Conservation (phyloP, 768 basidiomycete species). For the Boletus barrowsii region DNA sequence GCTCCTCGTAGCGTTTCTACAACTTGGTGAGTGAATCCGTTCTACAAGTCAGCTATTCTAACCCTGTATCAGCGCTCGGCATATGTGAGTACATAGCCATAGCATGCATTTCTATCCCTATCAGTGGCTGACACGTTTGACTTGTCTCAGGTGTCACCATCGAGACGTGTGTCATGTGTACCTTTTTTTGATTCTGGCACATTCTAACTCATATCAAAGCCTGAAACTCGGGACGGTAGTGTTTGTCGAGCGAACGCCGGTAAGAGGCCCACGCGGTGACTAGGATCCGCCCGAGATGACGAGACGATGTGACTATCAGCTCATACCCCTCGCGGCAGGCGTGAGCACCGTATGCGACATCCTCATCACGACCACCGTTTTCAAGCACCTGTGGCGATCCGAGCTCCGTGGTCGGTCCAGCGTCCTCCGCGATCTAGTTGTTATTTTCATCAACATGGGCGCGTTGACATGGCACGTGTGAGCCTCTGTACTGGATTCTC, state of each 20-base stretch:
- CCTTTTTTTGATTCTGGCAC: too few species aligned
- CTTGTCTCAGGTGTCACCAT: neutral
- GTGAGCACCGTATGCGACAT: slow-evolving; percentile 12
- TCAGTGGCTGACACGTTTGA: neutral
- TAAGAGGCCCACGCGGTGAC: neutral
- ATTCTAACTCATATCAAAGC: slow-evolving; percentile 2
- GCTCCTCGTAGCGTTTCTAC: neutral
- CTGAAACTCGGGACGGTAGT: neutral
- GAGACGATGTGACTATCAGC: neutral
- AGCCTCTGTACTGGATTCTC: too few species aligned
- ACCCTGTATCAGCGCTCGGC: slow-evolving; percentile 3
- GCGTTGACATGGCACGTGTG: slow-evolving; percentile 10
- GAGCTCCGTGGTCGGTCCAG: slow-evolving; percentile 5
- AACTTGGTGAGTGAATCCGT: slow-evolving; percentile 1
- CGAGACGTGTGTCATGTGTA: neutral
- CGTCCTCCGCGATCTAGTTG: slow-evolving; percentile 4
- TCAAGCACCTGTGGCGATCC: slow-evolving; percentile 11
- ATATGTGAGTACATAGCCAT: slow-evolving; percentile 1
- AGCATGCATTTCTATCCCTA: neutral
- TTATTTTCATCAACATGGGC: slow-evolving; percentile 17
- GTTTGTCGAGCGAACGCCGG: slow-evolving; percentile 7
- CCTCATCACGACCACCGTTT: slow-evolving; percentile 8
- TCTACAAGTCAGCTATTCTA: neutral
- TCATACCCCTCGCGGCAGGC: slow-evolving; percentile 2
- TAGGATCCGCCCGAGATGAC: neutral